phyloP scores from a whole-genome alignment of 306 rosid genomes.

The Malus fusca region DNA sequence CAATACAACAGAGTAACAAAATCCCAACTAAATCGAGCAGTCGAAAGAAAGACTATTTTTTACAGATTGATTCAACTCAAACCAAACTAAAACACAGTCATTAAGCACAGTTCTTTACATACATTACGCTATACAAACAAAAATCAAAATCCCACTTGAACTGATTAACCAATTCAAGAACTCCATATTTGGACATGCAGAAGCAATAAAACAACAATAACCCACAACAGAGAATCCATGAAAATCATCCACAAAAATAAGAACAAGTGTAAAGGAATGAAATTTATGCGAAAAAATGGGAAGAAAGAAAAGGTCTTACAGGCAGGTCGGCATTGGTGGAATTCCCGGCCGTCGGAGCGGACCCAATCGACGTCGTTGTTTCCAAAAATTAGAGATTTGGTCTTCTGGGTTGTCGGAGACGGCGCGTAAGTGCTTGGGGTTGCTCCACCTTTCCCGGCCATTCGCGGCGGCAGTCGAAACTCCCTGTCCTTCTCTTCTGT shows the following conservation, averaged over 20 bases:
- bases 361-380: slow-evolving; percentile 51
- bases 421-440: slow-evolving; percentile 69
- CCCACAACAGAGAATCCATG: not conserved
- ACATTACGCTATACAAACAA: too few species aligned
- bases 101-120: too few species aligned
- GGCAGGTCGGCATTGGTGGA: slow-evolving; percentile 91
- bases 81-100: not conserved
- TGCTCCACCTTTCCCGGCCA: slow-evolving; percentile 60
- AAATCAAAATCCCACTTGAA: not conserved
- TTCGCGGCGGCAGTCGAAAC: slow-evolving; percentile 15
- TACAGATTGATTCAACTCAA: not conserved
- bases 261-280: not conserved
- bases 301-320: slow-evolving; percentile 29
- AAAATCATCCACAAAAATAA: not conserved
- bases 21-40: not conserved
- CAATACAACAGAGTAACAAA: not conserved
- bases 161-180: not conserved
- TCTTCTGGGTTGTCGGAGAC: slow-evolving; percentile 39
- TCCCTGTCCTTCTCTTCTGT: not conserved
- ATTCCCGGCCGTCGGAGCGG: slow-evolving; percentile 79
- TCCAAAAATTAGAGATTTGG: slow-evolving; percentile 29
- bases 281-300: not conserved
- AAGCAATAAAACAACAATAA: not conserved
- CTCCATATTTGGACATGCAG: not conserved
- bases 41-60: not conserved